Conservation (phyloP, 768 basidiomycete genomes). For the Russula earlei region DNA sequence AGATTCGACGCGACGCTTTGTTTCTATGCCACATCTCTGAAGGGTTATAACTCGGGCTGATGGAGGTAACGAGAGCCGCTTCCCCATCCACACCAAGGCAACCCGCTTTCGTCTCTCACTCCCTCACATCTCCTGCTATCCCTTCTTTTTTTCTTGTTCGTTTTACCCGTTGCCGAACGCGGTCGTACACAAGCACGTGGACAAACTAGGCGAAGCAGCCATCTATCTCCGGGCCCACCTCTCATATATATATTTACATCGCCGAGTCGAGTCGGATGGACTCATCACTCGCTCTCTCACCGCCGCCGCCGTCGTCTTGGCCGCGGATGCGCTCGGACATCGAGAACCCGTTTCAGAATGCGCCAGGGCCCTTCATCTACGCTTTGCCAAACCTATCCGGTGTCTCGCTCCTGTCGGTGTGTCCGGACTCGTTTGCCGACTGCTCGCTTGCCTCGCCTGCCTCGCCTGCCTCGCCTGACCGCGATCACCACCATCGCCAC, state of each 20-base stretch:
- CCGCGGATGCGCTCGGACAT: neutral
- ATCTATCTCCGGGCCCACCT: no score
- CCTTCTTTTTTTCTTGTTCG: no score
- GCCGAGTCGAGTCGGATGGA: no score
- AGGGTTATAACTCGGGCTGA: neutral
- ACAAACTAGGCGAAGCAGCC: no score
- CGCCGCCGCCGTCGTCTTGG: neutral
- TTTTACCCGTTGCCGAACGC: no score
- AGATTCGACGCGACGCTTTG: neutral
- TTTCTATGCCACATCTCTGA: neutral
- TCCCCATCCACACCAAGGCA: no score
- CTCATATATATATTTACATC: no score
- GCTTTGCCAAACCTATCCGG: conserved; percentile 6
- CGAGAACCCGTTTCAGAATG: conserved; percentile 11
- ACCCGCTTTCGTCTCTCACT: no score
- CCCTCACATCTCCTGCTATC: no score
- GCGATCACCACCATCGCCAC: neutral
- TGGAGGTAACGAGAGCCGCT: no score
- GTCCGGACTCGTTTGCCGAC: no score
- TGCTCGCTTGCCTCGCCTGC: neutral
- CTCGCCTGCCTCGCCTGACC: neutral
- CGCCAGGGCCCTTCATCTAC: conserved; percentile 4
- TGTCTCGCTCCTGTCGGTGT: neutral
- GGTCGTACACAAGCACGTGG: no score
- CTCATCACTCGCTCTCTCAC: neutral